Percentiles rank a stretch among this genome's conserved stretches.
Conservation (phyloP, 768 basidiomycete species). For the Trametes punicea region DNA sequence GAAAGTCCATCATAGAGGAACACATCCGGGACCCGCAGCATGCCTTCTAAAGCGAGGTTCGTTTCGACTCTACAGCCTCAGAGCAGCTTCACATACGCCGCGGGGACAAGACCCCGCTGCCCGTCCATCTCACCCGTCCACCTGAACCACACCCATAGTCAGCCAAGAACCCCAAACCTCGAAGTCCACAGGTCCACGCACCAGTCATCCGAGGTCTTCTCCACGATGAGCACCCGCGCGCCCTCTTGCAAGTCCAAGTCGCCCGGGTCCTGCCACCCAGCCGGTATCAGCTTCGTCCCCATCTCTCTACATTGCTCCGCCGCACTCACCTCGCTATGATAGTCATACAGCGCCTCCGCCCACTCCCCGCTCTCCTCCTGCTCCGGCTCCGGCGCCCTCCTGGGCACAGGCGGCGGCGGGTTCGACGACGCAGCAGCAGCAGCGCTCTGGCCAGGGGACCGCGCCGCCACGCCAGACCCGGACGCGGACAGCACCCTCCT, state of each 20-base stretch:
- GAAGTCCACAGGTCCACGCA: conserved; percentile 31
- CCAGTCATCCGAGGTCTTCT: conserved; percentile 75
- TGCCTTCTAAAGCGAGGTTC: too few species aligned
- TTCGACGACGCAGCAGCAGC: neutral
- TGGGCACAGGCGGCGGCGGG: conserved; percentile 29
- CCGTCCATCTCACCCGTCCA: conserved; percentile 31
- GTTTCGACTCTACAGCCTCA: neutral
- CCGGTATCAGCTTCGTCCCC: conserved; percentile 5
- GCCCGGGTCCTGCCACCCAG: conserved; percentile 66
- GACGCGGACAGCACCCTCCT: conserved; percentile 33
- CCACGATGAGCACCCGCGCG: conserved; percentile 58
- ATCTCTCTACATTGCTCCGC: neutral
- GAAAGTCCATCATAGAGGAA: too few species aligned
- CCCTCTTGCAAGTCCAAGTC: conserved; percentile 61
- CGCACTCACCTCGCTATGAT: conserved; percentile 53
- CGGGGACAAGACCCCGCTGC: conserved; percentile 28
- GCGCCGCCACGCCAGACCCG: conserved; percentile 7
- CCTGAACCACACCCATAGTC: conserved; percentile 15
- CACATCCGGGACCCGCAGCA: too few species aligned
- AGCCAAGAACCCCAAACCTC: neutral
- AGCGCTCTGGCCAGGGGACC: conserved; percentile 6
- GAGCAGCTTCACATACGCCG: conserved; percentile 29
- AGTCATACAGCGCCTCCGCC: conserved; percentile 78
- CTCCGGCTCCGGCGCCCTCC: conserved; percentile 33
- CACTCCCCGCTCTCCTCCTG: conserved; percentile 57